Base-by-base conservation (phyloP, 2,329 filamentous ascomycete genomes). In the Sphaerostilbella broomeana region DNA sequence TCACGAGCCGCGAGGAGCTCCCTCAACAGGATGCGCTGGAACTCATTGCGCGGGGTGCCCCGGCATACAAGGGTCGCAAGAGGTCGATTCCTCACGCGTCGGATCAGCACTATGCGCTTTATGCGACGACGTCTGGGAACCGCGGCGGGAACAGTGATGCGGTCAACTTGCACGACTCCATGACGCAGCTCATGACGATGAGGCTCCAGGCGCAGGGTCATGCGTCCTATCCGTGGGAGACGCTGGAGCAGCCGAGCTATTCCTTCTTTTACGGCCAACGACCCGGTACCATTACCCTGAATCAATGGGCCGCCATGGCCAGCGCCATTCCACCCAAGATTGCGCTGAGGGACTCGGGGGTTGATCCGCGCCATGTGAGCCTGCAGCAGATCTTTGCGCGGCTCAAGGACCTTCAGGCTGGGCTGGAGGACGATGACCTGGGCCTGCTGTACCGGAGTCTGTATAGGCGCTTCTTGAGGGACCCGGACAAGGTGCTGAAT, bases 231-330 rank as follows among this genome's bases (percentile, higher is more conserved):
- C 81, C 79, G 2, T 86, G 79, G 83, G 75, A 82, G 46, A 81
- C 82, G 2, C 65, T 87, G 18, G 84, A 88, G 54, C 81, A 86
- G 52, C 84, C 84, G 4, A 85, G 80, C 55, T 78, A 79, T 58
- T 70, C 77, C 1, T 84, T 83, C 55, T 75, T 72, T 47, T 82
- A 77, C 57, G 84, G 84, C 10, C 65, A 67, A 35, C 68, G 75
- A 16, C 77, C 81, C 0, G 84, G 84, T 5, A 87, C 83, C 1
- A 74, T 84, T 36, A 86, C 82, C 0, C 63, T 88, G 35, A 86
- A 84, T 50, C 75, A 79, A 46, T 86, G 81, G 74, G 73, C 75
- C 10, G 70, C 73, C 40, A 67, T 74, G 46, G 75, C 72, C 13
- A 80, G 79, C 41, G 68, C 61, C 21, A 56, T 73, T 5, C 73